A percentile compares a stretch with the other conserved stretches of the same genome.
These are phyloP conservation scores for Phytophthora europaea DNA, from an alignment of 352 stramenopile genomes.

Conservation along the genomic window DNA sequence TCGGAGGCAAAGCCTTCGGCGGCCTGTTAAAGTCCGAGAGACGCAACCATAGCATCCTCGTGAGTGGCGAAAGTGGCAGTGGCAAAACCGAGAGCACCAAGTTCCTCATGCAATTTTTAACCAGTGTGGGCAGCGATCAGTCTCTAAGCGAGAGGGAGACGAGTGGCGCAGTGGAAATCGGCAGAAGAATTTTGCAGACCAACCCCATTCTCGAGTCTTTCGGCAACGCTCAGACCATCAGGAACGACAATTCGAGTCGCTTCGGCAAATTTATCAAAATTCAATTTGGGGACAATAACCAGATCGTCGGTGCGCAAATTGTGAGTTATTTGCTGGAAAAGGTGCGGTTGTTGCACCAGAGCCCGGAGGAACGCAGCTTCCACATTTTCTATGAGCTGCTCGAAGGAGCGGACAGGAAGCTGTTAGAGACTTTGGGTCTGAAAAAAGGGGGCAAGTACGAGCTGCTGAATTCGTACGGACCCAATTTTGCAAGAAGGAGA, in stretches of 20 bases:
- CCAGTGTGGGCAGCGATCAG: slow-evolving; percentile 79
- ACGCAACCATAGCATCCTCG: slow-evolving; percentile 94
- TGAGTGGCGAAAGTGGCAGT: slow-evolving; percentile 93
- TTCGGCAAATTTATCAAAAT: slow-evolving; percentile 98
- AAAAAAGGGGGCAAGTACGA: slow-evolving; percentile 83
- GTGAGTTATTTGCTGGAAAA: slow-evolving; percentile 98
- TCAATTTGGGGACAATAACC: slow-evolving; percentile 83
- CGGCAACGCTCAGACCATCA: slow-evolving; percentile 96
- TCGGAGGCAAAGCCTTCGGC: slow-evolving; percentile 89
- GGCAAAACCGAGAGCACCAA: slow-evolving; percentile 98
- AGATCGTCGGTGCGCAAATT: slow-evolving; percentile 94
- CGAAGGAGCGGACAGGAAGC: slow-evolving; percentile 76
- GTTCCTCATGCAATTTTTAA: slow-evolving; percentile 97
- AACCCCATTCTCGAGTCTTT: slow-evolving; percentile 98
- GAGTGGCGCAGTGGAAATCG: slow-evolving; percentile 76
- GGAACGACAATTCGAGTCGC: slow-evolving; percentile 97
- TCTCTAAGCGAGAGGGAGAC: slow-evolving; percentile 23
- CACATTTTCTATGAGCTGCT: slow-evolving; percentile 97
- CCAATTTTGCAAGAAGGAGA: slow-evolving; percentile 38
- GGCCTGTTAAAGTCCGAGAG: slow-evolving; percentile 65
- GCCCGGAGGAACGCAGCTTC: slow-evolving; percentile 93
- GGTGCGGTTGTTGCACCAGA: slow-evolving; percentile 95
- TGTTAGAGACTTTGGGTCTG: slow-evolving; percentile 72
- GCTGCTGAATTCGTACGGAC: slow-evolving; percentile 90
- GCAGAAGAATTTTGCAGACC: slow-evolving; percentile 93